A percentile compares a stretch with the other conserved stretches of the same genome.
Evolutionary conservation across 345 rosid species (phyloP).

Genomic region (Euclidium syriacum): DNA sequence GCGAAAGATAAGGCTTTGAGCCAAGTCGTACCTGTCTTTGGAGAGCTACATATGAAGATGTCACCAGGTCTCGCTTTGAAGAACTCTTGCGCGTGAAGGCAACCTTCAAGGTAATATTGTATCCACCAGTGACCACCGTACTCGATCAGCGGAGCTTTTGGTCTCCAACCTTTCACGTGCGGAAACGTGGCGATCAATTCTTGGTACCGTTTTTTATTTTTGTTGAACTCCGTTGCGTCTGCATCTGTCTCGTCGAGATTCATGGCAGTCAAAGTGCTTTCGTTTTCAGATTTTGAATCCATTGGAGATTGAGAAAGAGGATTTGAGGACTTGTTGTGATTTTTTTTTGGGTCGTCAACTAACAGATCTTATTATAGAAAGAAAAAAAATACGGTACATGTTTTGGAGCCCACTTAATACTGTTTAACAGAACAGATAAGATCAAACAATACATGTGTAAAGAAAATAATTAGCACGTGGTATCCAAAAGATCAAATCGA

Average conservation of each 20-base stretch:
- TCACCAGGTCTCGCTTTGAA: background rate
- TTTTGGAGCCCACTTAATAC: too few species aligned
- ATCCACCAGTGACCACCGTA: background rate
- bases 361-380: too few species aligned
- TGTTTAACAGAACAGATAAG: too few species aligned
- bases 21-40: constrained; percentile 18
- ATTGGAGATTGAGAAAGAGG: background rate
- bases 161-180: background rate
- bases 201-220: background rate
- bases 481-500: too few species aligned
- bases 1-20: constrained; percentile 10
- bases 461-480: too few species aligned
- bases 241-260: background rate
- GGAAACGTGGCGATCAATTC: background rate
- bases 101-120: background rate
- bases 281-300: background rate
- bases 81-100: background rate
- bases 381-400: too few species aligned
- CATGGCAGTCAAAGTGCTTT: background rate
- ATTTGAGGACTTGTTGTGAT: background rate
- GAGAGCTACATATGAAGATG: background rate
- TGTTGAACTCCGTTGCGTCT: background rate
- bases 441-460: too few species aligned
- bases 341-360: too few species aligned
- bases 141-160: too few species aligned